Evolutionary conservation across 202 grass and related monocot genomes (phyloP), one percentile per base, ranked within the genome.

Genomic region (Schoenoplectus triqueter): DNA sequence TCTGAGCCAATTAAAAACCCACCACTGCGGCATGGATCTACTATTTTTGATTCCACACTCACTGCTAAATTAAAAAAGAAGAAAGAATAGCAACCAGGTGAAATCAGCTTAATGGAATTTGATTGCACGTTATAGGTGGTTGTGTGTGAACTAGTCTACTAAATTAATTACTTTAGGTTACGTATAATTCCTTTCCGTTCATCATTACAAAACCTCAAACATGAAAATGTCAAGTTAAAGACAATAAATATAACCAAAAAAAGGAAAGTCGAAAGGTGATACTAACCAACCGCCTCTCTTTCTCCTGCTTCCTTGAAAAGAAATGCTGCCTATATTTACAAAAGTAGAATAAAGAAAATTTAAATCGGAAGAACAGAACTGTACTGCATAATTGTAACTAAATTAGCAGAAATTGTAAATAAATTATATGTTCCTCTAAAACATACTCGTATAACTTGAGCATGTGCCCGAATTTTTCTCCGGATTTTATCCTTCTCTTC

Each of bases 301-400:
- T 98, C 90, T 13, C 91, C 96, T 70, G 96, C 96, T 84, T 95
- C 96, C 87, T 98, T 98, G 90, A 98, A 98, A 74, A 95, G 93
- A 92, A 94, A 92, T 88, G 91, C 93, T 84, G 96, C 96, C 96
- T 98, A 90, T 6, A 86, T 59, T 86, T 89, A 84, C n/a, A 79
- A 88, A 87, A 81, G 87, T 69, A 83, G 77, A 91, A 87, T 69
- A 10, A 78, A 55, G 17, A 45, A 85, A 76, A 42, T 70, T 49
- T 40, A 67, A 15, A 8, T 20, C 1, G 0, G 42, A 66, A 64
- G 49, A 67, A 18, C 69, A 64, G 10, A 47, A n/a, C 50, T 22
- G 62, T 13, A 81, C 5, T 44, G 5, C 45, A 14, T 44, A 51
- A 42, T 11, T 82, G 40, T 69, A 75, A 74, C 47, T 31, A 2